Base-by-base conservation (phyloP, 495 filamentous ascomycete species). In the Penicillium goetzii region DNA sequence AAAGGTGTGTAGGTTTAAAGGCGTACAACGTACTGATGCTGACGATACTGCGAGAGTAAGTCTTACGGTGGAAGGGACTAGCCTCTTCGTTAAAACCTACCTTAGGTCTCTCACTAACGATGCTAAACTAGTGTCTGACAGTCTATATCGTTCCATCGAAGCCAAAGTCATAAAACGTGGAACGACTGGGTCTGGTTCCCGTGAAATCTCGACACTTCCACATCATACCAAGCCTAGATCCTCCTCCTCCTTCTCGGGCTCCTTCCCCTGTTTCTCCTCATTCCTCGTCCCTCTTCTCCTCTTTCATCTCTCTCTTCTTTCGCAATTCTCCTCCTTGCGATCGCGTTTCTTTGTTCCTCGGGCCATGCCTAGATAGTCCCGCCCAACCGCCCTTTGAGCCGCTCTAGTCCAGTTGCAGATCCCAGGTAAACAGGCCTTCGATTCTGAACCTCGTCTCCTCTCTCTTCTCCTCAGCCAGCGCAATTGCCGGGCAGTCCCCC, bases 361-460 rank as follows among this genome's bases (percentile, higher is more conserved):
- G 28, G 50, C 50, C 11, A 61, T 61, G 60, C 43, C 28, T 50
- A 17, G 32, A 51, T 62, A 43, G n/a, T 33, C 50, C 17, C 50
- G 30, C 15, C 28, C 26, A 51, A 62, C 45, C 55, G 34, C 26
- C 47, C 43, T 53, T 40, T 45, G 50, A 61, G 59, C 61, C 38
- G 41, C 40, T 33, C 25, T 43, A 63, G 66, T 53, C 63, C 63
- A 68, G 59, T 68, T 58, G 63, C 66, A 66, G 63, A 66, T 68
- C 47, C 23, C 50, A 55, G 50, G 11, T 33, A 7, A 28, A 30
- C 28, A 25, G 12, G 25, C 23, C 49, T 2, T 17, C 49, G 25
- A 52, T 12, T 2, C 12, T 52, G 2, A 52, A 52, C 30, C 50
- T 53, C 50, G 17, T 32, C 9, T 19, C 55, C 8, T 19, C 9